Evolutionary conservation across 306 rosid genomes (phyloP).

Genomic region (Sindora glabra): DNA sequence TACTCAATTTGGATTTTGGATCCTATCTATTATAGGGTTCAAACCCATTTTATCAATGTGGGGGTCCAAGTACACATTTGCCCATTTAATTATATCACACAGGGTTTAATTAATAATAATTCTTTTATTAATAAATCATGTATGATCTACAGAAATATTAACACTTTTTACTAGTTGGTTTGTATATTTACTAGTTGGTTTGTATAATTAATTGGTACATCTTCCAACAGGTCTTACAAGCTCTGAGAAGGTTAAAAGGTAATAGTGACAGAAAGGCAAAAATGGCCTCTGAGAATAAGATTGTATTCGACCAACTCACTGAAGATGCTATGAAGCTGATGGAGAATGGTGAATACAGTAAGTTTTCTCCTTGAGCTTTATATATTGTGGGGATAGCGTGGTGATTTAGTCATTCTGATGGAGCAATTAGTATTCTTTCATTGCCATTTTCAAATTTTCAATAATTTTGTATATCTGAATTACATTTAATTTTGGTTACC

Average conservation of each 20-base stretch:
- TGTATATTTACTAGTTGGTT: slow-evolving; percentile 10
- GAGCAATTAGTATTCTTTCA: slow-evolving; percentile 4
- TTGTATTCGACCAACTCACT: slow-evolving; percentile 81
- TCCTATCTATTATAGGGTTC: too few species aligned
- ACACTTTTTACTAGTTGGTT: background rate
- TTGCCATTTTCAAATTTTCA: background rate
- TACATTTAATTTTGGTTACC: slow-evolving; percentile 8
- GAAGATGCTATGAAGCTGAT: slow-evolving; percentile 88
- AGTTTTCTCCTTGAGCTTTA: slow-evolving; percentile 22
- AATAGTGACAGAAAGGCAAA: slow-evolving; percentile 64
- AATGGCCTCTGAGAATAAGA: slow-evolving; percentile 69
- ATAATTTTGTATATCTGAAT: background rate
- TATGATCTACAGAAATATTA: too few species aligned
- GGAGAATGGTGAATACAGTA: slow-evolving; percentile 94
- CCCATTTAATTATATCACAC: too few species aligned
- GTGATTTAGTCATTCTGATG: background rate
- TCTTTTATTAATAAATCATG: too few species aligned
- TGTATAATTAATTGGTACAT: slow-evolving; percentile 18
- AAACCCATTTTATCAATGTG: too few species aligned
- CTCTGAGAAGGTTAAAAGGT: slow-evolving; percentile 96
- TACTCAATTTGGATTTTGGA: too few species aligned
- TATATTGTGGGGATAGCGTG: slow-evolving; percentile 9
- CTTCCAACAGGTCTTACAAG: slow-evolving; percentile 65
- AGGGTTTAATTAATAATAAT: too few species aligned
- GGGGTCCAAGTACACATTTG: too few species aligned